A percentile compares a stretch with the other conserved stretches of the same genome.
phyloP scores from a whole-genome alignment of 768 basidiomycete genomes.

The Tremella fuciformis region DNA sequence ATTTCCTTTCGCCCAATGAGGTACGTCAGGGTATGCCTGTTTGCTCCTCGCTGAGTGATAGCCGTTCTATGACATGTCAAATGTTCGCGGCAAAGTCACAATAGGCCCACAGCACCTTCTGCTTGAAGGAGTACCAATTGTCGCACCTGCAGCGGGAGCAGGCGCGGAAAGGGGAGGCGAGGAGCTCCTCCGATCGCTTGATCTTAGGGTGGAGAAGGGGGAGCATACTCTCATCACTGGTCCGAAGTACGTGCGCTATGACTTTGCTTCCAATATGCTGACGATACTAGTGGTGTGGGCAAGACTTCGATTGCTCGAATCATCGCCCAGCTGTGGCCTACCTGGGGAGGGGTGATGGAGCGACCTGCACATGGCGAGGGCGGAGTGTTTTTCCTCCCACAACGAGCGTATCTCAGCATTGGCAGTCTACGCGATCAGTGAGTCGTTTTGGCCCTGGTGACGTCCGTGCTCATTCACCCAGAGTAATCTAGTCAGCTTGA shows the following conservation, averaged over 20 bases:
- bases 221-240: conserved; percentile 94
- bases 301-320: conserved; percentile 87
- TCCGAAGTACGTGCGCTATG: conserved; percentile 54
- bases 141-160: conserved; percentile 54
- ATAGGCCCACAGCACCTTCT: conserved; percentile 58
- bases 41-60: conserved; percentile 11
- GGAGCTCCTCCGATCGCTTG: conserved; percentile 70
- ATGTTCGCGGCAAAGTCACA: conserved; percentile 62
- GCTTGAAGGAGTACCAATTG: conserved; percentile 53
- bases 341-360: conserved; percentile 53
- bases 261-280: conserved; percentile 9
- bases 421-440: conserved; percentile 83
- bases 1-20: conserved; percentile 50
- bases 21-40: conserved; percentile 12
- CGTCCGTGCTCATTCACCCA: conserved; percentile 31
- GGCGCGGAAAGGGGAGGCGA: conserved; percentile 52
- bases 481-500: conserved; percentile 65
- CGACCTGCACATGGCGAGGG: conserved; percentile 64
- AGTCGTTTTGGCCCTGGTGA: conserved; percentile 31
- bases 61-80: conserved; percentile 62
- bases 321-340: conserved; percentile 82
- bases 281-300: conserved; percentile 69
- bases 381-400: conserved; percentile 68
- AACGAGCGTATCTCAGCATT: conserved; percentile 85
- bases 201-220: conserved; percentile 61